Evolutionary conservation across 805 yeast genomes (phyloP), one percentile per base, ranked within the genome.

Genomic region (Kurtzmaniella fragi): DNA sequence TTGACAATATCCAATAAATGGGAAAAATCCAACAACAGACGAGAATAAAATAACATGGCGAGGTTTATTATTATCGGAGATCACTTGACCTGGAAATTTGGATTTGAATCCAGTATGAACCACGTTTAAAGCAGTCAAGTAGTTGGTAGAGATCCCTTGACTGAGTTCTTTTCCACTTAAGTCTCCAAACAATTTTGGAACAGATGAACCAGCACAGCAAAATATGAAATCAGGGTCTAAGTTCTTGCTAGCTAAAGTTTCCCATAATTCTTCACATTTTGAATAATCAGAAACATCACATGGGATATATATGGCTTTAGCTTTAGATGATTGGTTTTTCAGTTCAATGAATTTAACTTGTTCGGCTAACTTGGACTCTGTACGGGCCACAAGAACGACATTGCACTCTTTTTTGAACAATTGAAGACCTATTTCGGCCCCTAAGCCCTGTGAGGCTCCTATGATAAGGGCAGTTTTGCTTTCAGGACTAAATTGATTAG

Each of bases 391-490:
- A 14, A 93, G 61, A 1, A 84, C 64, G 1, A 90, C 85, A 38
- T 76, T 72, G 28, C 89, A 84, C 3, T 82, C 80, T 14, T 55
- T 49, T 2, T 67, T 43, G 40, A 71, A 77, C 34, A 82, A 64
- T 40, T 74, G 69, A 31, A 66, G 64, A 0, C 95, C 95, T 41
- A 91, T 59, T 29, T 83, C 85, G 3, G 80, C 80, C 0, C 99
- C 99, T 1, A 91, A 67, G 0, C 99, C 99, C 54, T 91, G 99
- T 0, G 96, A 88, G 0, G 88, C 98, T 3, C 99, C 99, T 0
- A 95, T 77, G n/a, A 91, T 72, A 13, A 91, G 71, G 2, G 83
- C 89, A 1, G 75, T 56, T 53, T 73, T 75, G 20, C 74, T 73
- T 37, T 71, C 64, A 9, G 75, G 58, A 28, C 53, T 45, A 37